phyloP scores from a whole-genome alignment of 2,329 filamentous ascomycete genomes.

The Colletotrichum sp. region DNA sequence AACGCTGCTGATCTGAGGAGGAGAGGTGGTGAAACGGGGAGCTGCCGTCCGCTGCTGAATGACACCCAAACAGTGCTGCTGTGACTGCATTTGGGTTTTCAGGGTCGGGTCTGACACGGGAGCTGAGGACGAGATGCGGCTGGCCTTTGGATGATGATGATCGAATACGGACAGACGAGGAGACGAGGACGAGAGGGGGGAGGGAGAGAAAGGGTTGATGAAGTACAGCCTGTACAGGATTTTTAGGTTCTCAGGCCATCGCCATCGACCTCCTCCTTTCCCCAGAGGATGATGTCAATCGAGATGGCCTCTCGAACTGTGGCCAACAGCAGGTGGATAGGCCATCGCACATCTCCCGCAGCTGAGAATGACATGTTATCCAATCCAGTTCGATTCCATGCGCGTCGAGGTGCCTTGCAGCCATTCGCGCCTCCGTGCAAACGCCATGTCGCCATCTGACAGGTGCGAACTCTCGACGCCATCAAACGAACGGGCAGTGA shows the following conservation, averaged over 20 bases:
- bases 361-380: neutral
- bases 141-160: neutral
- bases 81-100: neutral
- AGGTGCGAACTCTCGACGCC: neutral
- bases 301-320: neutral
- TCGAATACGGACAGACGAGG: neutral
- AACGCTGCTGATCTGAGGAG: slow-evolving; percentile 5
- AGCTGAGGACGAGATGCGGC: neutral
- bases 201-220: neutral
- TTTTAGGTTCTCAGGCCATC: neutral
- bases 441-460: slow-evolving; percentile 1
- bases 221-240: too few species aligned
- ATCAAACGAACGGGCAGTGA: neutral
- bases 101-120: neutral
- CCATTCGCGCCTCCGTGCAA: neutral
- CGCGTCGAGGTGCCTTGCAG: neutral
- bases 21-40: slow-evolving; percentile 10
- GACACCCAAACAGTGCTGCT: slow-evolving; percentile 18
- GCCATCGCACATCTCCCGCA: neutral
- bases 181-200: neutral
- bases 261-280: neutral
- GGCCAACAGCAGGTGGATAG: neutral
- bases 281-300: neutral
- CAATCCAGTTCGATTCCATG: neutral
- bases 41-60: slow-evolving; percentile 5